Evolutionary conservation across 23 red algal species (phyloP).

Genomic region (Cyanidioschyzon merolae): DNA sequence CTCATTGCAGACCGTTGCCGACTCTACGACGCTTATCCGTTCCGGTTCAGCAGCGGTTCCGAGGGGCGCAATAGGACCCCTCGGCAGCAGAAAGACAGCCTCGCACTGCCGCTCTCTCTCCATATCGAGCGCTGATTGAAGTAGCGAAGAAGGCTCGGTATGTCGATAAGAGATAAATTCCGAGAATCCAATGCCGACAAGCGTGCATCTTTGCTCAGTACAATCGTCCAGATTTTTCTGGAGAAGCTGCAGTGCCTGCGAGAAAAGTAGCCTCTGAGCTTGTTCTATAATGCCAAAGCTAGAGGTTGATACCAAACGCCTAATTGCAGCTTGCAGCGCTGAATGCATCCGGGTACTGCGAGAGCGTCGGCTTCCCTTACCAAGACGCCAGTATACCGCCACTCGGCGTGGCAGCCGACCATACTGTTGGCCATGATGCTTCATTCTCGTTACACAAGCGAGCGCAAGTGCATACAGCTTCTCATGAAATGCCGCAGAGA

Average conservation of each 20-base stretch:
- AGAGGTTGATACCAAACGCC: neutral
- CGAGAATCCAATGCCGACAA: neutral
- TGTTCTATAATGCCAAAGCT: neutral
- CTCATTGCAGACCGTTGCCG: neutral
- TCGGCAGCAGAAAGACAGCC: neutral
- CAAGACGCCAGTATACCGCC: neutral
- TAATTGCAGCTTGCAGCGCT: neutral
- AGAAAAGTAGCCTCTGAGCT: neutral
- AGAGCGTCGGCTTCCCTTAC: neutral
- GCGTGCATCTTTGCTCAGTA: neutral
- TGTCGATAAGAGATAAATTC: neutral
- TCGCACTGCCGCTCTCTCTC: neutral
- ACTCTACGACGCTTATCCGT: neutral
- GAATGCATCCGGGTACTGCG: neutral
- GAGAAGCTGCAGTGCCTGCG: neutral
- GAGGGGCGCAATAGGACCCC: neutral
- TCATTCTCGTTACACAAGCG: neutral
- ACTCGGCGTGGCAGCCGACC: neutral
- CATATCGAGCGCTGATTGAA: neutral
- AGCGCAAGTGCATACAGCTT: neutral
- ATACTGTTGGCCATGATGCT: neutral
- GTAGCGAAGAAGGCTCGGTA: neutral
- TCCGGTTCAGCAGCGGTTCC: neutral
- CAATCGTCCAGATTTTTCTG: neutral
- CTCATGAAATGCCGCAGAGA: neutral